Conservation (phyloP, 768 basidiomycete genomes). For the Amanita rubescens region DNA sequence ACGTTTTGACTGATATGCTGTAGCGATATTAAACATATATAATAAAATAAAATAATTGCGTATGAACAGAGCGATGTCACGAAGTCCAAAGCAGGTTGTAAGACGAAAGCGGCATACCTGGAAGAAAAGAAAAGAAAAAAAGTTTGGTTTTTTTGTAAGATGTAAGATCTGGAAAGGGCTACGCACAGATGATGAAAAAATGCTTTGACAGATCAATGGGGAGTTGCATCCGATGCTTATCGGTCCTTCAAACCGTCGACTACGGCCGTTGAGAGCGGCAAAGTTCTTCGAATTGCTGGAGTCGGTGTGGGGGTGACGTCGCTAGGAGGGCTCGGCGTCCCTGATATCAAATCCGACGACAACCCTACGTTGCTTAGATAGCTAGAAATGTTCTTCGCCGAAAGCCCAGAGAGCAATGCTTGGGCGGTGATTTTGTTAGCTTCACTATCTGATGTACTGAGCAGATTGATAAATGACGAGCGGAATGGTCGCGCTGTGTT, state of each 20-base stretch:
- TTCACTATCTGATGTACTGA: slow-evolving; percentile 1
- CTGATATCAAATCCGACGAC: not conserved
- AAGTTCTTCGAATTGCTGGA: not conserved
- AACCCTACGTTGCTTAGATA: not conserved
- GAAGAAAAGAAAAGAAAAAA: no score
- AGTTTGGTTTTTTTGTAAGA: not conserved
- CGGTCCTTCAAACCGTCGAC: not conserved
- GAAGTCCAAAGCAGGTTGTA: not conserved
- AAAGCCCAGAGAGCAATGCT: not conserved
- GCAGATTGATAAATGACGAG: slow-evolving; percentile 9
- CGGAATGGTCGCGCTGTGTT: slow-evolving; percentile 3
- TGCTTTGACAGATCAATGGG: not conserved
- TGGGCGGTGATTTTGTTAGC: slow-evolving; percentile 1
- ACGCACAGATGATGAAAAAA: not conserved
- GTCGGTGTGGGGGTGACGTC: not conserved
- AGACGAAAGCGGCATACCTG: not conserved
- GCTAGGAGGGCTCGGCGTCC: not conserved
- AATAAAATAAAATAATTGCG: slow-evolving; percentile 5
- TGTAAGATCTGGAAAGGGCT: not conserved
- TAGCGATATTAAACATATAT: not conserved
- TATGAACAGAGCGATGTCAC: not conserved
- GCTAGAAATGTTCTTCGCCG: not conserved
- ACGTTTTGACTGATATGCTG: not conserved
- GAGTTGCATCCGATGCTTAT: not conserved
- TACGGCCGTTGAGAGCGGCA: not conserved